Evolutionary conservation across 495 filamentous ascomycete species (phyloP).

Genomic region (Aspergillus panamensis): DNA sequence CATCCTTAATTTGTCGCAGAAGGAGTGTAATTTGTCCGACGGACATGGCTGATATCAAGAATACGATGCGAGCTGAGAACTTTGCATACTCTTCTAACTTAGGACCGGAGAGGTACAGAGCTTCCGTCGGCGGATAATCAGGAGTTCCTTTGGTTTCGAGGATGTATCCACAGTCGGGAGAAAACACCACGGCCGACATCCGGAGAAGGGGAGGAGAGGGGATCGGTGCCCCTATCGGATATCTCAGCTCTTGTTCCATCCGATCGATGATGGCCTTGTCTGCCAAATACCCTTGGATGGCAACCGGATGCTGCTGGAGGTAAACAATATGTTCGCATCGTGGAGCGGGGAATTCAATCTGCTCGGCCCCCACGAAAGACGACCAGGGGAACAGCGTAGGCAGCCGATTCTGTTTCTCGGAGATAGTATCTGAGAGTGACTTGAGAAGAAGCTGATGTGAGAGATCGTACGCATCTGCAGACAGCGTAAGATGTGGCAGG

Average conservation of each 20-base stretch:
- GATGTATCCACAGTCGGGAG: constrained; percentile 88
- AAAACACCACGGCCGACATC: constrained; percentile 85
- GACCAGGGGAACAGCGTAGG: constrained; percentile 58
- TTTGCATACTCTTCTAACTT: constrained; percentile 74
- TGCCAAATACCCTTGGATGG: constrained; percentile 33
- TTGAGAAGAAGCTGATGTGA: constrained; percentile 65
- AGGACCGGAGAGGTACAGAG: constrained; percentile 65
- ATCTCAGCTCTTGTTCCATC: constrained; percentile 81
- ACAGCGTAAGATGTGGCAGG: constrained; percentile 76
- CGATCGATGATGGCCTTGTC: constrained; percentile 50
- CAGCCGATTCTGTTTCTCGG: constrained; percentile 51
- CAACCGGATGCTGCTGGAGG: constrained; percentile 70
- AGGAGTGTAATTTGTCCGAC: constrained; percentile 71
- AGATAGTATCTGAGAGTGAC: constrained; percentile 64
- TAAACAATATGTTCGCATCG: constrained; percentile 89
- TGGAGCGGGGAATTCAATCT: constrained; percentile 57
- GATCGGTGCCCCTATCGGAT: constrained; percentile 75
- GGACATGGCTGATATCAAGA: constrained; percentile 61
- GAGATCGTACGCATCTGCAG: constrained; percentile 59
- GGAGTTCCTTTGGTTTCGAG: constrained; percentile 86
- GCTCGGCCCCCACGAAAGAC: constrained; percentile 56
- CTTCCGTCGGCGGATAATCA: constrained; percentile 59
- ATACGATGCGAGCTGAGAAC: constrained; percentile 61
- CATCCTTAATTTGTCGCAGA: constrained; percentile 82
- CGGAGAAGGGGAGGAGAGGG: constrained; percentile 62